A percentile compares a stretch with the other conserved stretches of the same genome.
These are phyloP conservation scores for Eucalyptus decipiens DNA, from an alignment of 345 rosid species.

Conservation along the genomic window DNA sequence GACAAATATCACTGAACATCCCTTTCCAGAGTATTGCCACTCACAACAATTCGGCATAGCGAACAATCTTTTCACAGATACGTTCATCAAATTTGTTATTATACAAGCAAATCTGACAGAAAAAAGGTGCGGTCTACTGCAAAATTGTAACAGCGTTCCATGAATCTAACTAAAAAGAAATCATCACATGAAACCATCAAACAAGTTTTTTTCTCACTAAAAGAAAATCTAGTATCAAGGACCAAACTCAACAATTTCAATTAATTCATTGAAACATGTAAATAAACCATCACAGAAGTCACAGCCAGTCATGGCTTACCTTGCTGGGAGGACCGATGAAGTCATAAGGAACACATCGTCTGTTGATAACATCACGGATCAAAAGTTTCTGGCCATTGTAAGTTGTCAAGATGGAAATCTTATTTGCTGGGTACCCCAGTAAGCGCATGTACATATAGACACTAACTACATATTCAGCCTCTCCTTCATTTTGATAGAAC, in stretches of 20 bases:
- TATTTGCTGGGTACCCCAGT: constrained; percentile 88
- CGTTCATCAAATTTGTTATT: background rate
- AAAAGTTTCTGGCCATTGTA: constrained; percentile 97
- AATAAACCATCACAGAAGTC: background rate
- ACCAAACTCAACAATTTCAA: background rate
- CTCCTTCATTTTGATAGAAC: constrained; percentile 99
- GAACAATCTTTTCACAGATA: background rate
- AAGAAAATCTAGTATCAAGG: background rate
- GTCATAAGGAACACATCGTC: constrained; percentile 73
- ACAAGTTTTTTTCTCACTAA: background rate
- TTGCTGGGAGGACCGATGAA: constrained; percentile 96
- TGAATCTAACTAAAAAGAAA: background rate
- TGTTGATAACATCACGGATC: constrained; percentile 93
- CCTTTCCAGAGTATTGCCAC: background rate
- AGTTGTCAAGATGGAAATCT: constrained; percentile 94
- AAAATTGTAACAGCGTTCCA: background rate
- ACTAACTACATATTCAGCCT: constrained; percentile 94
- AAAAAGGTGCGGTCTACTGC: background rate
- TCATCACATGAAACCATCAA: background rate
- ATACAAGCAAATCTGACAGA: background rate
- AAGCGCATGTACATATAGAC: constrained; percentile 96
- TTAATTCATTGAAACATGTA: background rate
- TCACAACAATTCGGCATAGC: background rate
- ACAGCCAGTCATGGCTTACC: constrained; percentile 23
- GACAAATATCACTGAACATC: background rate